Conservation (phyloP, 176 grass and related monocot genomes). For the Thinopyrum elongatum region DNA sequence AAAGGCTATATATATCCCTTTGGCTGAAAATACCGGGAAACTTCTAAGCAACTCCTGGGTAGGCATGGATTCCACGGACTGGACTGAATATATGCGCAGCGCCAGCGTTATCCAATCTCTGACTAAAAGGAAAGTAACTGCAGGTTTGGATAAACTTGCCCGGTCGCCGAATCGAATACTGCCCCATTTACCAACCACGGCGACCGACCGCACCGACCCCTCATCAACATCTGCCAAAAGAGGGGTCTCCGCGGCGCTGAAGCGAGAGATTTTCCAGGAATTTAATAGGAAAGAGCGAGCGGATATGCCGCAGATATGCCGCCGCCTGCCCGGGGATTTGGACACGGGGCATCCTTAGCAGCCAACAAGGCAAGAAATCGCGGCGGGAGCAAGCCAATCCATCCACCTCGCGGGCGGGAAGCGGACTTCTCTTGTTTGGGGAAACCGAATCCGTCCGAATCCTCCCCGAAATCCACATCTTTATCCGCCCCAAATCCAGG, state of each 20-base stretch:
- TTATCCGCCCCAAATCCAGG: slow-evolving; percentile 1
- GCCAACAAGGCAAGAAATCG: slow-evolving; percentile 23
- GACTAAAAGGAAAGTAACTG: neutral
- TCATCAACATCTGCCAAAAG: neutral
- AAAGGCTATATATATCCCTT: slow-evolving; percentile 22
- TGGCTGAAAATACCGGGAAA: neutral
- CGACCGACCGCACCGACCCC: neutral
- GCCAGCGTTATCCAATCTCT: neutral
- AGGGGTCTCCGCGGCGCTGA: neutral
- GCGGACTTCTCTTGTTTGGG: neutral
- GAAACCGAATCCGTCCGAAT: neutral
- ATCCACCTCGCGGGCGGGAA: neutral
- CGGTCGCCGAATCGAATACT: slow-evolving; percentile 26
- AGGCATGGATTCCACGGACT: neutral
- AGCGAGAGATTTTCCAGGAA: neutral
- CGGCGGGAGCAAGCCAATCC: neutral
- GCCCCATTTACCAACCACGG: slow-evolving; percentile 8
- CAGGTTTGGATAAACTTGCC: slow-evolving; percentile 39
- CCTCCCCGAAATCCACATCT: neutral
- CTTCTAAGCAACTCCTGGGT: neutral
- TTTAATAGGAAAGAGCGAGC: neutral
- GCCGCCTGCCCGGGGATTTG: neutral
- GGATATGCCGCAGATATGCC: neutral
- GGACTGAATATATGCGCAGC: slow-evolving; percentile 1
- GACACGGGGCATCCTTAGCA: too few species aligned